Evolutionary conservation across 306 rosid species (phyloP).

Genomic region (Hippophae gyantsensis): DNA sequence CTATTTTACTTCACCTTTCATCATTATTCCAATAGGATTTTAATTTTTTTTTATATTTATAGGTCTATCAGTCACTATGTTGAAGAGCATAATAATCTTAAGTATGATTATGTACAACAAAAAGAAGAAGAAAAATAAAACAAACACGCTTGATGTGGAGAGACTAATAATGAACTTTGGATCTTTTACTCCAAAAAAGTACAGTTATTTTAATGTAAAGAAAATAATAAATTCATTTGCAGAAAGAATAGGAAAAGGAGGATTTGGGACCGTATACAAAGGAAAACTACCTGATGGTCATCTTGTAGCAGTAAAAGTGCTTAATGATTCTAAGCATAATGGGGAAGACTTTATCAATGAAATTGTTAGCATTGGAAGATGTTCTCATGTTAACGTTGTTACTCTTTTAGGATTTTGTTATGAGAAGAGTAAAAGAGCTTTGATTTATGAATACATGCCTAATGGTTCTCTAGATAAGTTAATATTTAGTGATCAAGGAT

Average conservation of each 20-base stretch:
- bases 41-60: no score
- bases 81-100: background rate
- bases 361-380: slow-evolving; percentile 33
- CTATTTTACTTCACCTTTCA: no score
- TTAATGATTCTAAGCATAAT: slow-evolving; percentile 11
- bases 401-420: slow-evolving; percentile 30
- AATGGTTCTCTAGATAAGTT: no score
- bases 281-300: slow-evolving; percentile 23
- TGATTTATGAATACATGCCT: slow-evolving; percentile 16
- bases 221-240: slow-evolving; percentile 24
- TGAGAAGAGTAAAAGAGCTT: slow-evolving; percentile 23
- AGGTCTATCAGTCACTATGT: background rate
- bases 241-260: slow-evolving; percentile 29
- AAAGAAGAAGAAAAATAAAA: background rate
- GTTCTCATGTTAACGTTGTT: slow-evolving; percentile 33
- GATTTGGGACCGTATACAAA: slow-evolving; percentile 35
- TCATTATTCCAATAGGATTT: no score
- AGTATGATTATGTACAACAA: background rate
- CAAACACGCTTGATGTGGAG: slow-evolving; percentile 1
- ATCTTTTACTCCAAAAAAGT: no score
- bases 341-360: slow-evolving; percentile 43
- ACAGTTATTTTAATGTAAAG: slow-evolving; percentile 19
- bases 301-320: slow-evolving; percentile 30
- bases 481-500: background rate
- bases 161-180: no score